Percentiles rank a stretch among this genome's conserved stretches.
These are phyloP conservation scores for Boletus edulis DNA, from an alignment of 768 basidiomycete genomes.

Conservation along the genomic window DNA sequence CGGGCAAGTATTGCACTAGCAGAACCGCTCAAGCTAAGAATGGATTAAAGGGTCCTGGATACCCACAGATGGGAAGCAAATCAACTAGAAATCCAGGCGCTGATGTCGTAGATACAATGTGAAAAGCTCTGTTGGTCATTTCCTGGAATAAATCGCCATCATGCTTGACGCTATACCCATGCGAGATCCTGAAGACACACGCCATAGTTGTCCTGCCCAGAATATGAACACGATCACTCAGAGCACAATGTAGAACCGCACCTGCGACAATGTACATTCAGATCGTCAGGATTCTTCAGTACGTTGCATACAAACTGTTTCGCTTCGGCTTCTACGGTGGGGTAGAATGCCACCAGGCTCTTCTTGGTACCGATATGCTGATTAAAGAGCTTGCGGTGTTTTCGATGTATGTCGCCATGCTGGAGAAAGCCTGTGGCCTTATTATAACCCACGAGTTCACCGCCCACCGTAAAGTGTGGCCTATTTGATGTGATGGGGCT, in stretches of 20 bases:
- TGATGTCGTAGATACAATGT: neutral
- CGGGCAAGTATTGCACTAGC: conserved; percentile 13
- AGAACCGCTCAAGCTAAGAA: neutral
- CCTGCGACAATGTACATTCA: conserved; percentile 1
- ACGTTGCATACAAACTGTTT: conserved; percentile 1
- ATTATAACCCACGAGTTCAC: conserved; percentile 19
- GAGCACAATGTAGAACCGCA: neutral
- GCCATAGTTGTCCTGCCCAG: conserved; percentile 32
- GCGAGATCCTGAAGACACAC: conserved; percentile 31
- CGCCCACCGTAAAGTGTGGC: conserved; percentile 6
- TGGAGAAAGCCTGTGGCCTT: neutral
- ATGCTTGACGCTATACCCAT: conserved; percentile 33
- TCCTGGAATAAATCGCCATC: conserved; percentile 33
- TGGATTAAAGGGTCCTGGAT: too few species aligned
- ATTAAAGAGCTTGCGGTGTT: conserved; percentile 4
- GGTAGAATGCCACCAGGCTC: conserved; percentile 1
- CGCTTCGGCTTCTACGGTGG: neutral
- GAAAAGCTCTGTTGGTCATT: conserved; percentile 24
- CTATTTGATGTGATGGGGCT: conserved; percentile 1
- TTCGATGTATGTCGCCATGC: conserved; percentile 2
- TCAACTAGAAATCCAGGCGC: conserved; percentile 8
- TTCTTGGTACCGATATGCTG: conserved; percentile 1
- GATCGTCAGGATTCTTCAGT: neutral
- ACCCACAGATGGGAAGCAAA: conserved; percentile 3
- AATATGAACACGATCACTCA: neutral